Percentiles rank a stretch among this genome's conserved stretches.
Evolutionary conservation across 495 filamentous ascomycete genomes (phyloP).

Genomic region (Penicillium salamii): DNA sequence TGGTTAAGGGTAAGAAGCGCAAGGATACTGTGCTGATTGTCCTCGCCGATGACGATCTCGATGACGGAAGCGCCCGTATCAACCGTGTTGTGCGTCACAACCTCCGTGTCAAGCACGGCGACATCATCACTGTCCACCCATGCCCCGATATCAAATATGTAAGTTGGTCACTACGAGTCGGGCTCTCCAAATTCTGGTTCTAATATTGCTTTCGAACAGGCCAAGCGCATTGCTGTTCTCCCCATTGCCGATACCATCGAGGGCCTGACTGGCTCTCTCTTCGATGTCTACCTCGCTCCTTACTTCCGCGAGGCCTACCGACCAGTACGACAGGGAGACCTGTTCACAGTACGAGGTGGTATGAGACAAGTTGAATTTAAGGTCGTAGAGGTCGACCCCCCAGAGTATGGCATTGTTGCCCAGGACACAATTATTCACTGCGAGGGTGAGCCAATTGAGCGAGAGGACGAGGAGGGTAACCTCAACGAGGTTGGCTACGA

Average conservation of each 20-base stretch:
- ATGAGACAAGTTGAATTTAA: conserved; percentile 99
- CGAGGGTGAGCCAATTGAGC: conserved; percentile 97
- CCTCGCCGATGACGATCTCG: conserved; percentile 93
- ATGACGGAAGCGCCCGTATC: conserved; percentile 93
- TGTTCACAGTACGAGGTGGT: conserved; percentile 94
- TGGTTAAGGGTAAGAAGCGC: conserved; percentile 99
- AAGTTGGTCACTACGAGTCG: conserved; percentile 28
- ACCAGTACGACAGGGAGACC: conserved; percentile 91
- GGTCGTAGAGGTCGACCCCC: conserved; percentile 96
- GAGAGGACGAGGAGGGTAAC: conserved; percentile 98
- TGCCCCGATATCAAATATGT: conserved; percentile 99
- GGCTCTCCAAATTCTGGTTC: not conserved
- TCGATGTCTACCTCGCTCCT: conserved; percentile 98
- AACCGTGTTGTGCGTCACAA: conserved; percentile 99
- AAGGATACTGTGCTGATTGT: conserved; percentile 99
- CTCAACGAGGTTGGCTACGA: conserved; percentile 98
- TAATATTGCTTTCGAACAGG: conserved; percentile 49
- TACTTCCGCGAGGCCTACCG: conserved; percentile 99
- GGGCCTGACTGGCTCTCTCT: conserved; percentile 93
- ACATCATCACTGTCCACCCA: conserved; percentile 94
- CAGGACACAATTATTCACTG: conserved; percentile 99
- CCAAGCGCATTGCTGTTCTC: conserved; percentile 97
- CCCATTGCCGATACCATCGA: conserved; percentile 98
- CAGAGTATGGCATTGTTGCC: conserved; percentile 96
- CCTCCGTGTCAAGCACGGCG: conserved; percentile 95